A percentile compares a stretch with the other conserved stretches of the same genome.
These are phyloP conservation scores for Mucor lusitanicus DNA, from an alignment of 371 early-diverging fungal genomes.

Conservation along the genomic window DNA sequence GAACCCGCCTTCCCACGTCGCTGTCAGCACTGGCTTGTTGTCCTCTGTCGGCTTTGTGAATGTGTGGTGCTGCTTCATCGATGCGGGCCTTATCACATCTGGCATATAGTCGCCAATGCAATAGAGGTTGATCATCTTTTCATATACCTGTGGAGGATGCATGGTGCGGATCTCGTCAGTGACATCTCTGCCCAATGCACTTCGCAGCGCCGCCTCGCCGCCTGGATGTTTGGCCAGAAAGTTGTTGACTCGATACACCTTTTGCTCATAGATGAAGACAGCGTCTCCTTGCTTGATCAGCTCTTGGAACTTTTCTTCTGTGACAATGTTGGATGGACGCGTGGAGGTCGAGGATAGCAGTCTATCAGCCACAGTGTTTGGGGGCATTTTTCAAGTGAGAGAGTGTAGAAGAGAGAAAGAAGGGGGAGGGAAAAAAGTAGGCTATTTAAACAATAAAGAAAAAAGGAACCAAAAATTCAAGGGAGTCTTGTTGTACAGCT, in stretches of 20 bases:
- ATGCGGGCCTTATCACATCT: slow-evolving; percentile 2
- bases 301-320: slow-evolving; percentile 41
- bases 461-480: slow-evolving; percentile 6
- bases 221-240: slow-evolving; percentile 90
- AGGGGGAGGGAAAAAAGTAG: neutral
- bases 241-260: slow-evolving; percentile 86
- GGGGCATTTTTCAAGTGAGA: slow-evolving; percentile 5
- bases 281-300: slow-evolving; percentile 65
- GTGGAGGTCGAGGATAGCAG: slow-evolving; percentile 5
- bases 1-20: slow-evolving; percentile 39
- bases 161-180: slow-evolving; percentile 88
- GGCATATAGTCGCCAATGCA: slow-evolving; percentile 68
- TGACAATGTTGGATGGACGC: slow-evolving; percentile 23
- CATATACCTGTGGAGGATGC: slow-evolving; percentile 85
- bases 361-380: slow-evolving; percentile 11
- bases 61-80: neutral
- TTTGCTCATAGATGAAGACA: slow-evolving; percentile 72
- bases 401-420: neutral
- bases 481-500: slow-evolving; percentile 7
- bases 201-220: slow-evolving; percentile 82
- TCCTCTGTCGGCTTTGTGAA: neutral
- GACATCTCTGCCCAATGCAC: slow-evolving; percentile 88
- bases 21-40: slow-evolving; percentile 1
- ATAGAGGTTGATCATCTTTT: slow-evolving; percentile 73
- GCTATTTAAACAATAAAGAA: slow-evolving; percentile 5